Evolutionary conservation across 495 filamentous ascomycete genomes (phyloP), one percentile per base, ranked within the genome.

Genomic region (Talaromyces proteolyticus): DNA sequence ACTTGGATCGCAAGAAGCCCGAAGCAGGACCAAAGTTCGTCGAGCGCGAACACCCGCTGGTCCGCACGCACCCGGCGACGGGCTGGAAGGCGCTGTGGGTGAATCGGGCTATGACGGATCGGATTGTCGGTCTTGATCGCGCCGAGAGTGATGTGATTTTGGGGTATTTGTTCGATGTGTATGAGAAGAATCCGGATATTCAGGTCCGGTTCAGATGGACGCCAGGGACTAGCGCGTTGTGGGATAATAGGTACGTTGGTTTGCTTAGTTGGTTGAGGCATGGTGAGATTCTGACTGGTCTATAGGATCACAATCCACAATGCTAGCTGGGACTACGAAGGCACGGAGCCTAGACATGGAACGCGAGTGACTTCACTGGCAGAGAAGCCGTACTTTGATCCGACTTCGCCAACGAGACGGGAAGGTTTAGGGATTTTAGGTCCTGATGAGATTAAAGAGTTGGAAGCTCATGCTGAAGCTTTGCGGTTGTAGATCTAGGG

Each of bases 81-180:
- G 83, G 84, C 11, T 86, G 82, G 82, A 86, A 84, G 60, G 74
- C 82, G 2, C 70, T 87, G 3, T 87, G 77, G 77, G 84, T 87
- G 3, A 87, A 87, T 57, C 76, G 80, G 11, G 67, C 75, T 4
- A 81, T 86, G 76, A 86, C 83, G 4, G 72, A 72, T 6, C 65
- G 78, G 6, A 85, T 86, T 55, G 77, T 85, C 1, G 84, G 83
- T 0, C 60, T 87, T 0, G 81, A 86, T 54, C 76, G 77, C 52
- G 80, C 76, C 1, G 82, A 86, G 60, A 83, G 77, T 54, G 84
- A 86, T 56, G 39, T 85, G n/a, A 80, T 88, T 26, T 57, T 88
- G n/a, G 72, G 73, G 29, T 85, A 86, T 57, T 62, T 88, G 42
- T 82, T 68, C 59, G 75, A 84, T 54, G 79, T 85, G 2, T 84